Evolutionary conservation across 2,329 filamentous ascomycete species (phyloP).

Genomic region (Pyrenophora teres): DNA sequence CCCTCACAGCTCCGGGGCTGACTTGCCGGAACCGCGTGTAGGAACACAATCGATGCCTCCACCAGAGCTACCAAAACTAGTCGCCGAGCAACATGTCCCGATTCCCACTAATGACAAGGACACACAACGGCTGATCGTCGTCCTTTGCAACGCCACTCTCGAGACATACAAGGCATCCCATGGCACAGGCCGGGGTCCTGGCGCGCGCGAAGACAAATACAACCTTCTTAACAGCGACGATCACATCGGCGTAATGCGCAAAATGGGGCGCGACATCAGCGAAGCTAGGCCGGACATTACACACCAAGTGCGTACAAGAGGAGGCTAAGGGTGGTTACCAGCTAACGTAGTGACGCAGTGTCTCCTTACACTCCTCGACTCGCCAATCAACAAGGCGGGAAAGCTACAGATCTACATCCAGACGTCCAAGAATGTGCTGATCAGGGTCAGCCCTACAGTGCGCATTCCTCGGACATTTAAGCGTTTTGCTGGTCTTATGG

Average conservation of each 20-base stretch:
- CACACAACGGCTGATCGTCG: conserved; percentile 88
- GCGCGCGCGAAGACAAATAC: conserved; percentile 88
- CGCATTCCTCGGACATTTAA: conserved; percentile 98
- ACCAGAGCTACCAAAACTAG: conserved; percentile 85
- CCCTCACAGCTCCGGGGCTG: conserved; percentile 26
- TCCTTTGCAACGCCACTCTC: conserved; percentile 94
- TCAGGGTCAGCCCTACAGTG: conserved; percentile 97
- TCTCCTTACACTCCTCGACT: conserved; percentile 93
- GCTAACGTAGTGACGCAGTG: conserved; percentile 64
- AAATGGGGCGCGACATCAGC: conserved; percentile 98
- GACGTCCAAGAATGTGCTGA: conserved; percentile 94
- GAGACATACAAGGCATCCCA: conserved; percentile 95
- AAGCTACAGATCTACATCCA: conserved; percentile 98
- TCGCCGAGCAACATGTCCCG: conserved; percentile 87
- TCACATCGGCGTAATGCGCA: conserved; percentile 98
- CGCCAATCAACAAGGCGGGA: conserved; percentile 97
- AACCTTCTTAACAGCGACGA: conserved; percentile 98
- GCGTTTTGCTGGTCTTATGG: conserved; percentile 97
- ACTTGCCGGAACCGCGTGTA: conserved; percentile 26
- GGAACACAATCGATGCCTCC: conserved; percentile 90
- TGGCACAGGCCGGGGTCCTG: conserved; percentile 65
- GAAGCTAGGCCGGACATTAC: conserved; percentile 97
- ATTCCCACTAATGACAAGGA: conserved; percentile 88
- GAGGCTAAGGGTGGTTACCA: conserved; percentile 9
- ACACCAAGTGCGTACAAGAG: conserved; percentile 75